These are phyloP conservation scores for Zostera marina DNA, from an alignment of 116 monocot species.

Conservation along the genomic window DNA sequence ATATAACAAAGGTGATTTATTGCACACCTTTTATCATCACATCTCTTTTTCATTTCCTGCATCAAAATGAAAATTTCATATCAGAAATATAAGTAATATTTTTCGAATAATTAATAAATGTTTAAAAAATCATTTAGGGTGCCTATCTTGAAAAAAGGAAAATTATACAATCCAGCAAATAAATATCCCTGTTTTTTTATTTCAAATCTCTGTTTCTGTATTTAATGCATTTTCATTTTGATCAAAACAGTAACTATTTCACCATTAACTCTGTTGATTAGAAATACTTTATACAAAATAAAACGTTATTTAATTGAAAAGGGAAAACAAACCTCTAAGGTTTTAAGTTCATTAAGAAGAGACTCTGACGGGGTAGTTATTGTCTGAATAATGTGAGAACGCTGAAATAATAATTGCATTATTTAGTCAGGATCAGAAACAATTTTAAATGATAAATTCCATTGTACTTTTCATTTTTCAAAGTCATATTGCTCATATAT, in stretches of 20 bases:
- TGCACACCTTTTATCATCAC: slow-evolving; percentile 55
- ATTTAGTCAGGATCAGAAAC: background rate
- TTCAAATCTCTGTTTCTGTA: too few relatives aligned
- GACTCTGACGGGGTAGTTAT: slow-evolving; percentile 85
- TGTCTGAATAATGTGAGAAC: slow-evolving; percentile 58
- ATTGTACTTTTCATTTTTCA: background rate
- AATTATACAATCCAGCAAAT: too few relatives aligned
- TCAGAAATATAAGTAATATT: background rate
- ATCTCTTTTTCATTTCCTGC: slow-evolving; percentile 74
- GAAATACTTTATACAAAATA: background rate
- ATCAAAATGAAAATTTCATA: background rate
- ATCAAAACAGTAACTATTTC: too few relatives aligned
- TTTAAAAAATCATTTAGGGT: background rate
- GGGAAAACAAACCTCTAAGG: slow-evolving; percentile 57
- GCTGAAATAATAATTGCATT: slow-evolving; percentile 28
- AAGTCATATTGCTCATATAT: slow-evolving; percentile 1
- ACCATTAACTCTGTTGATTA: background rate
- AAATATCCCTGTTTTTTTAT: too few relatives aligned
- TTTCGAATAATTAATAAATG: background rate
- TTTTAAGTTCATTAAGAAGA: slow-evolving; percentile 83
- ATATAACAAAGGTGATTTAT: background rate
- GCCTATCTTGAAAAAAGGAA: too few relatives aligned
- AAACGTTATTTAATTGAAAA: background rate
- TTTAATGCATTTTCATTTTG: too few relatives aligned
- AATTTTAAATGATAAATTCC: background rate